Evolutionary conservation across 2,329 filamentous ascomycete genomes (phyloP).

Genomic region (Claviceps pazoutovae): DNA sequence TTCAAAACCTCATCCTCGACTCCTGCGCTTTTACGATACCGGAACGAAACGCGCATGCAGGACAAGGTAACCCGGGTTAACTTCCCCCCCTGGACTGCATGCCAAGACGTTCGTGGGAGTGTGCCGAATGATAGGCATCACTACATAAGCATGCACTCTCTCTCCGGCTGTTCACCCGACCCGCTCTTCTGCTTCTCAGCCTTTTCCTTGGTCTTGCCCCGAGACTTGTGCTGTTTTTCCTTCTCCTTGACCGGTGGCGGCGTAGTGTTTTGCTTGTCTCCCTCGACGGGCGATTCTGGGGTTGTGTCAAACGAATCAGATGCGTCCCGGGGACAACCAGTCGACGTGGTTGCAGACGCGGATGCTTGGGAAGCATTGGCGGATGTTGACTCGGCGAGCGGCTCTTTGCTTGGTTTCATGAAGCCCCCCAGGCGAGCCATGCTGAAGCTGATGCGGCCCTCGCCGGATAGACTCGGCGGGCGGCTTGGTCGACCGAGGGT

Average conservation of each 20-base stretch:
- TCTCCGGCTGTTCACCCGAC: constrained; percentile 24
- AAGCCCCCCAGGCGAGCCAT: constrained; percentile 42
- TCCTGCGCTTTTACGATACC: background rate
- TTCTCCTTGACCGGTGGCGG: constrained; percentile 13
- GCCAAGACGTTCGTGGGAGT: background rate
- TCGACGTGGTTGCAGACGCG: constrained; percentile 14
- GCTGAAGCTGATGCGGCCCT: constrained; percentile 42
- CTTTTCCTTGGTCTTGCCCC: constrained; percentile 21
- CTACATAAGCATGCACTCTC: constrained; percentile 36
- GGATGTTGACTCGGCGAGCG: constrained; percentile 10
- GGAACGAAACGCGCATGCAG: background rate
- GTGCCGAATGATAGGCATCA: background rate
- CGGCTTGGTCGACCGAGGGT: constrained; percentile 35
- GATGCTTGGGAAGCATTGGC: constrained; percentile 12
- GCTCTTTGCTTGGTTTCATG: constrained; percentile 37
- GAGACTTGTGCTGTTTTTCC: constrained; percentile 17
- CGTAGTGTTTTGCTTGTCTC: constrained; percentile 5
- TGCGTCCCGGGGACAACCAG: constrained; percentile 11
- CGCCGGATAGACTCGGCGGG: constrained; percentile 43
- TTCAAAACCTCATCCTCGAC: background rate
- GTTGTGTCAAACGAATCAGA: constrained; percentile 8
- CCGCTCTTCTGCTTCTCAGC: constrained; percentile 21
- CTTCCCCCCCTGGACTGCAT: too few species aligned
- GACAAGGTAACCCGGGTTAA: background rate
- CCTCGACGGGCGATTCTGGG: constrained; percentile 12